Conservation (phyloP, 257 asterid genomes). For the Solanum paucissectum region DNA sequence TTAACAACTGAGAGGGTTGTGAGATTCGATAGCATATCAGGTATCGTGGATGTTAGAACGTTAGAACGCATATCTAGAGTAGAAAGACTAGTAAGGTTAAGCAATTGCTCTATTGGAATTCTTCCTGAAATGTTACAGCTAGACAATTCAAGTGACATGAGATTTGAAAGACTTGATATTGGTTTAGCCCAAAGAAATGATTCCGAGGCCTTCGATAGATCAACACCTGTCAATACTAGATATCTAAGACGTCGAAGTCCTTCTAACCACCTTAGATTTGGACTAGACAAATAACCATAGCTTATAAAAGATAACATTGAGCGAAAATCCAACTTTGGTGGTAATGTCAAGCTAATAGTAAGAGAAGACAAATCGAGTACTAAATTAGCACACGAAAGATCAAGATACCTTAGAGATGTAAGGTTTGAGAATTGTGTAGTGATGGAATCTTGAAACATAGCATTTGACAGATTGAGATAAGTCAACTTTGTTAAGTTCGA, state of each 20-base stretch:
- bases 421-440: neutral
- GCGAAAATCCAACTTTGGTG: neutral
- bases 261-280: conserved; percentile 5
- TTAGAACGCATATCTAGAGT: neutral
- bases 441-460: neutral
- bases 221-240: conserved; percentile 1
- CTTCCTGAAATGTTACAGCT: conserved; percentile 1
- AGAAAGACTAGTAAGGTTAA: neutral
- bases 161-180: neutral
- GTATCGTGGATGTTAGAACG: neutral
- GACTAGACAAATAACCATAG: neutral
- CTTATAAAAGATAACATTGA: neutral
- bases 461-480: conserved; percentile 5
- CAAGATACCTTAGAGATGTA: conserved; percentile 1
- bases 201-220: neutral
- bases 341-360: neutral
- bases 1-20: neutral
- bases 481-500: neutral
- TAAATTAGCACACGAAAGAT: neutral
- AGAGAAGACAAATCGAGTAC: neutral
- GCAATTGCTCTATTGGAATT: neutral
- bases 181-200: conserved; percentile 4
- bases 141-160: neutral
- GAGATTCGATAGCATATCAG: neutral
- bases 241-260: neutral